Conservation (phyloP, 176 grass and related monocot genomes). For the Phyllostachys edulis region DNA sequence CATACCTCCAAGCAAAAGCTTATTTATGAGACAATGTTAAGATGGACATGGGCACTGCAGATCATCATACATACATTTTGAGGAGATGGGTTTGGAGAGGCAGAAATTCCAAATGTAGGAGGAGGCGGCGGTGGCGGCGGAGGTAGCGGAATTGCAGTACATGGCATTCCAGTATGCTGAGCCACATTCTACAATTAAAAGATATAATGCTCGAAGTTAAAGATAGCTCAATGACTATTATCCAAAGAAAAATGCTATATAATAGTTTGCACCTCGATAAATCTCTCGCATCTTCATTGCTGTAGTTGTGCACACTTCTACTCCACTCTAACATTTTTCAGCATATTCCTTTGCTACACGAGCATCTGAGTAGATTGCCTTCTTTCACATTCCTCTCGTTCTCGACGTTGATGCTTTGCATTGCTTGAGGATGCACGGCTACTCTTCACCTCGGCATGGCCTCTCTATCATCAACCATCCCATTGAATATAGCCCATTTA, state of each 20-base stretch:
- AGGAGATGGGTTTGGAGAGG: too few relatives aligned
- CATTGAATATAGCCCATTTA: background rate
- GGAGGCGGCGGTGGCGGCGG: too few relatives aligned
- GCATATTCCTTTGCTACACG: background rate
- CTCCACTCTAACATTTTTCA: background rate
- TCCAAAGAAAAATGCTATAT: background rate
- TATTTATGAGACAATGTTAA: too few relatives aligned
- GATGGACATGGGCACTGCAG: too few relatives aligned
- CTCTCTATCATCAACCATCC: background rate
- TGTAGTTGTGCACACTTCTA: background rate
- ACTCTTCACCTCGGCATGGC: background rate
- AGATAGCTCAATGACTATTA: too few relatives aligned
- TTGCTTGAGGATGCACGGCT: background rate
- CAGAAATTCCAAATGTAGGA: too few relatives aligned
- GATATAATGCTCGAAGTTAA: too few relatives aligned
- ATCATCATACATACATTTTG: too few relatives aligned
- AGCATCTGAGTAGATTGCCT: background rate
- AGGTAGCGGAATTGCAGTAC: too few relatives aligned
- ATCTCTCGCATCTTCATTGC: background rate
- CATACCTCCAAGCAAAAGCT: too few relatives aligned
- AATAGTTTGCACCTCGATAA: background rate
- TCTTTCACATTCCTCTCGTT: background rate
- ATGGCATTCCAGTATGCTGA: too few relatives aligned
- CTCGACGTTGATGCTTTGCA: background rate
- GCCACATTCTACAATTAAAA: too few relatives aligned